A percentile compares a stretch with the other conserved stretches of the same genome.
These are phyloP conservation scores for Paraphoma chrysanthemicola DNA, from an alignment of 2,329 filamentous ascomycete species.

Conservation along the genomic window DNA sequence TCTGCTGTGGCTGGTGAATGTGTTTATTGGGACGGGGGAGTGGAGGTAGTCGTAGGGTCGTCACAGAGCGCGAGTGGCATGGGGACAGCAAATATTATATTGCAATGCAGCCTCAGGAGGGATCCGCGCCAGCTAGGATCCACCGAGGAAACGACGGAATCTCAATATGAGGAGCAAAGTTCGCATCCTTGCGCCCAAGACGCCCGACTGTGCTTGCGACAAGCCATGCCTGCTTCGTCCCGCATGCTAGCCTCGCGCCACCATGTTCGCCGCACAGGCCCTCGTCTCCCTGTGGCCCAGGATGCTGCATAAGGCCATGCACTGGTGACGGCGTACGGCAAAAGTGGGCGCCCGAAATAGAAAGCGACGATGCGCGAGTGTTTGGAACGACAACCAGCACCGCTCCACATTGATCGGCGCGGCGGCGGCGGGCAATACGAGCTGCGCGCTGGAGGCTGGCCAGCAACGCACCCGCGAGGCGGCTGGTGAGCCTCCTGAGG, in stretches of 20 bases:
- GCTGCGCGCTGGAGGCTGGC: conserved; percentile 16
- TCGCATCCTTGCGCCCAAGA: conserved; percentile 23
- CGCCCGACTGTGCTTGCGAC: conserved; percentile 10
- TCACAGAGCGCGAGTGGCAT: conserved; percentile 19
- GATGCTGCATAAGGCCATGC: conserved; percentile 8
- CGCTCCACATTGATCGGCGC: conserved; percentile 23
- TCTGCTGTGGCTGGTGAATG: conserved; percentile 27
- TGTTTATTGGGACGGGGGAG: conserved; percentile 15
- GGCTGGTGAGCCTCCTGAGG: not conserved
- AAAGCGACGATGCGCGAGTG: conserved; percentile 29
- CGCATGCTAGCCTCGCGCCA: conserved; percentile 31
- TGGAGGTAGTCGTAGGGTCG: conserved; percentile 12
- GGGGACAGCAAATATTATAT: conserved; percentile 37
- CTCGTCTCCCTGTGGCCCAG: not conserved
- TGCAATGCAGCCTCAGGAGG: conserved; percentile 28
- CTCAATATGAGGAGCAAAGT: conserved; percentile 20
- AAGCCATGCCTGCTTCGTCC: conserved; percentile 30
- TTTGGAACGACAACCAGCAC: conserved; percentile 31
- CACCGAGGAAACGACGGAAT: conserved; percentile 35
- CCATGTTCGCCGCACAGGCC: conserved; percentile 15
- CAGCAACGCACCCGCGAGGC: conserved; percentile 15
- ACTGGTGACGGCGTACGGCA: conserved; percentile 32
- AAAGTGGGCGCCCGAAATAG: conserved; percentile 36
- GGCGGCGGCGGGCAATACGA: conserved; percentile 26
- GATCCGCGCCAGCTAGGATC: conserved; percentile 25